Evolutionary conservation across 163 green algal species (phyloP).

Genomic region (Scenedesmus sp.): DNA sequence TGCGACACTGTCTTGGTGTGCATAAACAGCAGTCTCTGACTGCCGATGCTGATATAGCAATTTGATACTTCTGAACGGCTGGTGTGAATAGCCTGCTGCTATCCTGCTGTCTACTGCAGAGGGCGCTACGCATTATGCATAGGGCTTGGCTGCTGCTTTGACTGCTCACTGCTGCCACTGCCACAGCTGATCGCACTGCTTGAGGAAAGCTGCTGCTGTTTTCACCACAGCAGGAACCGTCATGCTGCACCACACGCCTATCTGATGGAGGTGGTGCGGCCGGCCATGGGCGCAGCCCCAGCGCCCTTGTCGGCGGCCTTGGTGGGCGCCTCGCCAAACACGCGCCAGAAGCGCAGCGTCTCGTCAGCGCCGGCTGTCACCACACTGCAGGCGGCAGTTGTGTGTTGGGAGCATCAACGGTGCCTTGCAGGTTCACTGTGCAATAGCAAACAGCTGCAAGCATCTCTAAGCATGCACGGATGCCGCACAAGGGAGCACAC

Average conservation of each 20-base stretch:
- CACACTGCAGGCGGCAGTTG: slow-evolving; percentile 67
- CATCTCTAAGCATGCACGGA: not conserved
- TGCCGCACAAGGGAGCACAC: not conserved
- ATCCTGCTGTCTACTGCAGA: not conserved
- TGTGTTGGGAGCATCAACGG: no score
- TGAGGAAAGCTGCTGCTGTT: not conserved
- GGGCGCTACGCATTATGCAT: no score
- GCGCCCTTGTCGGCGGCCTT: slow-evolving; percentile 6
- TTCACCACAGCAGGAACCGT: not conserved
- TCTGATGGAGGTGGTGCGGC: slow-evolving; percentile 29
- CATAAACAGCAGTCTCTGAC: no score
- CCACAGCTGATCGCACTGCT: not conserved
- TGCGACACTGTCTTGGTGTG: no score
- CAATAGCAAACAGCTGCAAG: not conserved
- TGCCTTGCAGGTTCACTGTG: not conserved
- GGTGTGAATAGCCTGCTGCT: no score
- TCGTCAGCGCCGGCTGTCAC: slow-evolving; percentile 92
- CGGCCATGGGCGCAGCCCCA: not conserved
- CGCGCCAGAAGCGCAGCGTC: slow-evolving; percentile 98
- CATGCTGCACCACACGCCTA: not conserved
- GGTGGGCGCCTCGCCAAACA: slow-evolving; percentile 79
- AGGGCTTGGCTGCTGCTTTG: not conserved
- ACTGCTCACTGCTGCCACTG: not conserved
- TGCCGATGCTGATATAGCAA: no score
- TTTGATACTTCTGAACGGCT: no score